Evolutionary conservation across 2,329 filamentous ascomycete genomes (phyloP).

Genomic region (Talaromyces sp.): DNA sequence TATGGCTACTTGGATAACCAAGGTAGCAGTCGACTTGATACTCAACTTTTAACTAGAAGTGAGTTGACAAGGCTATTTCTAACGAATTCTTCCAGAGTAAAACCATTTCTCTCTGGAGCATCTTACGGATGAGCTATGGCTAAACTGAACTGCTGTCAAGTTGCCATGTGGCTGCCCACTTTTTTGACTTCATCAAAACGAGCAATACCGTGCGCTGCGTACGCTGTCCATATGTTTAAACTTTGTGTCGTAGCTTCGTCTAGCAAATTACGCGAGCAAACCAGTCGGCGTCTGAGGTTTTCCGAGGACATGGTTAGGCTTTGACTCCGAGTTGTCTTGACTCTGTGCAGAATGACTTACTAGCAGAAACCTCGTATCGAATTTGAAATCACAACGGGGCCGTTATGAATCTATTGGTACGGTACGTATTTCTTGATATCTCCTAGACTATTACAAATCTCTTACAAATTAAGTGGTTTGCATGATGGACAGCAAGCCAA

Average conservation of each 20-base stretch:
- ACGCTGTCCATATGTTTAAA: not conserved
- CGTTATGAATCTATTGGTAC: not conserved
- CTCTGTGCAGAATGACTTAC: not conserved
- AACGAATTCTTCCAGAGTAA: no score
- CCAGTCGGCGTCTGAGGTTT: not conserved
- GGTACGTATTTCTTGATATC: not conserved
- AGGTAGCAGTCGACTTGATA: no score
- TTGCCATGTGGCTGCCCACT: constrained; percentile 16
- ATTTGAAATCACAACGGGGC: not conserved
- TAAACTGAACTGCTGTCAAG: not conserved
- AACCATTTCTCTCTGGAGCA: no score
- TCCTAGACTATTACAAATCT: not conserved
- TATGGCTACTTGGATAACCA: no score
- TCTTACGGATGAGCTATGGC: no score
- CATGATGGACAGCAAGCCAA: not conserved
- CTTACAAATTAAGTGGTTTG: not conserved
- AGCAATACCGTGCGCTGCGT: not conserved
- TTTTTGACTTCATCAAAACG: constrained; percentile 1
- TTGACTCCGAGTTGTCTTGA: not conserved
- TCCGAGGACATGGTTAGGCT: not conserved
- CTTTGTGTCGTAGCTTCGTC: not conserved
- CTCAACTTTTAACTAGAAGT: no score
- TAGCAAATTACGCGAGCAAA: not conserved
- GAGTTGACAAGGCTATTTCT: no score
- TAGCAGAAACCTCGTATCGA: not conserved